Evolutionary conservation across 768 basidiomycete species (phyloP), one percentile per base, ranked within the genome.

Genomic region (Lactarius trivialis): DNA sequence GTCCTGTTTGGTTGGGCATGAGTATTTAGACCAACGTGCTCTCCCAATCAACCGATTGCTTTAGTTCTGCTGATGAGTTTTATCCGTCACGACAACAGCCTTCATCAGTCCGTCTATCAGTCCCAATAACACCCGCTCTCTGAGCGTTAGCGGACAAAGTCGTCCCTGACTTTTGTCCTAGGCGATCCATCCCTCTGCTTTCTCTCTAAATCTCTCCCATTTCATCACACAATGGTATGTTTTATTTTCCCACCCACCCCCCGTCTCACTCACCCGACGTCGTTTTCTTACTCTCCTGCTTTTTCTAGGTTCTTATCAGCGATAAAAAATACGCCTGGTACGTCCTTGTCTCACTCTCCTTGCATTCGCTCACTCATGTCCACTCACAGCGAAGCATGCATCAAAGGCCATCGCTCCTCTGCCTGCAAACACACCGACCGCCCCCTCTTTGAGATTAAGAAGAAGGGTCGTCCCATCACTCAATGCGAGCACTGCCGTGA

Each of bases 331-430:
- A 77, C 73, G 89, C 90, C 41, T 92, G 89, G 89, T 89, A 70
- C 37, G 77, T 71, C 54, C n/a, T 48, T 43, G 14, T 8, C 17
- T n/a, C 4, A 2, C 41, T 34, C 61, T 32, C 6, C 58, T 36
- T 2, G 11, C 2, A 1, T 43, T 30, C 36, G 24, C 32, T 36
- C 39, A 65, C 37, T 65, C 73, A 28, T 68, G 65, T 39, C 55
- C 24, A 43, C 55, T 37, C 36, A 24, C 69, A 94, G 93, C 73
- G 89, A 89, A 77, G 88, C 91, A 14, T 97, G 94, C 74, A 94
- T 95, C 72, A 94, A 94, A 75, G 94, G 94, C 0, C 93, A 97
- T 70, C 85, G 94, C 57, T 94, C 93, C 14, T 93, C 92, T 3
- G 84, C 84, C 15, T 97, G 94, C 72, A 82, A 82, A 53, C 94